Evolutionary conservation across 1,284 basidiomycete genomes (phyloP), one percentile per base, ranked within the genome.

Genomic region (Sphagnurus paluster): DNA sequence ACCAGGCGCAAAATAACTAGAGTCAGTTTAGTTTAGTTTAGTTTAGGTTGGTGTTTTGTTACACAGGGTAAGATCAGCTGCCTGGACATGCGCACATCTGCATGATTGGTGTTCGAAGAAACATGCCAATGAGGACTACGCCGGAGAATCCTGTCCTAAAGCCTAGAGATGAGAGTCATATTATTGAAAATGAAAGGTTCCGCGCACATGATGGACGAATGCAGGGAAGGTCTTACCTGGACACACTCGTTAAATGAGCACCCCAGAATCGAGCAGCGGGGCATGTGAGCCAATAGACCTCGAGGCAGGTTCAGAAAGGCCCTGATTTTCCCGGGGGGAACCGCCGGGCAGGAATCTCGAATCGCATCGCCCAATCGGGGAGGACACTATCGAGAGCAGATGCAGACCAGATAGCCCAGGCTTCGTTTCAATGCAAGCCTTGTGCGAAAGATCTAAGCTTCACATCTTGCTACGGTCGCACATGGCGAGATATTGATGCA

Each of bases 271-370:
- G 42, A 43, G 13, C 28, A 43, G 13, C 28, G 23, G 45, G 48
- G 54, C 54, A 57, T 54, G 50, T 53, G 54, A 52, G 50, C 42
- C 50, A 34, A 40, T 45, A 43, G 25, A 54, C 57, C 57, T 58
- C 53, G 55, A 56, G 57, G 56, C 56, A 42, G 29, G 24, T 28
- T 45, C 25, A 36, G 33, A 48, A 46, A 44, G 42, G 50, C 48
- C 54, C 50, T 50, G 48, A 55, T 52, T 57, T 57, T 54, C 56
- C 46, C 53, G 53, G 51, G 34, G 38, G 50, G 40, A 44, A 43
- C 55, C 51, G 55, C 49, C 44, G 53, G 45, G 26, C 36, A 53
- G 36, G 34, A 49, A 56, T 54, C 55, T 50, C 49, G 48, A 41
- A 54, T 48, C 44, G 42, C 32, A 47, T 35, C 25, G 37, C 50